phyloP scores from a whole-genome alignment of 192 early-diverging fungal genomes.

The Dispira simplex region DNA sequence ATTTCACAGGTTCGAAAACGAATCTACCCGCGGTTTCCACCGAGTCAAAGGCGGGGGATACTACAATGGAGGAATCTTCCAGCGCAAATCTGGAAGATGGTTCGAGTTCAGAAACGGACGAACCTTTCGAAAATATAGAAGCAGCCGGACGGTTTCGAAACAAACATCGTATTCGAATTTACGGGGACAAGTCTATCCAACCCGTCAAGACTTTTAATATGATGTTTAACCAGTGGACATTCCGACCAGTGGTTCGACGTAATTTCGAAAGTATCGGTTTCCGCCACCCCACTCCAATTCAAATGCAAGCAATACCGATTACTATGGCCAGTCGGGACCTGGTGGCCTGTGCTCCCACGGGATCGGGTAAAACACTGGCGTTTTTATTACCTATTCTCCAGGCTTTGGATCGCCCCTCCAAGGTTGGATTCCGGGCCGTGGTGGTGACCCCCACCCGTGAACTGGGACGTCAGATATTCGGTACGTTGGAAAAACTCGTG shows the following conservation, averaged over 20 bases:
- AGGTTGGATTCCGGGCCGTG: constrained; percentile 71
- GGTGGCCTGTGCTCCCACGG: constrained; percentile 93
- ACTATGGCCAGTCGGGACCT: constrained; percentile 83
- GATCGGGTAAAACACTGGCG: constrained; percentile 95
- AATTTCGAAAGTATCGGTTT: constrained; percentile 59
- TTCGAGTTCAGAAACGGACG: constrained; percentile 13
- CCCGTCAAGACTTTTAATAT: constrained; percentile 72
- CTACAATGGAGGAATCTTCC: background rate
- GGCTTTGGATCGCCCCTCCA: constrained; percentile 59
- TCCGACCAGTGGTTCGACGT: constrained; percentile 51
- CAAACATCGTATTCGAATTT: constrained; percentile 59
- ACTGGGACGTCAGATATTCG: constrained; percentile 75
- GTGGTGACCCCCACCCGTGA: constrained; percentile 92
- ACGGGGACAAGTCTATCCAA: constrained; percentile 72
- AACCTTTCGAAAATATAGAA: constrained; percentile 14
- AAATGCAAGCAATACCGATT: constrained; percentile 87
- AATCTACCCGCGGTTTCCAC: constrained; percentile 9
- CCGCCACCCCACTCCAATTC: constrained; percentile 71
- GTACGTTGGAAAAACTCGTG: constrained; percentile 60
- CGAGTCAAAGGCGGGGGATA: constrained; percentile 17
- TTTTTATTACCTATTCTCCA: constrained; percentile 86
- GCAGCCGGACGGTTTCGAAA: constrained; percentile 55
- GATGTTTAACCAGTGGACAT: constrained; percentile 49
- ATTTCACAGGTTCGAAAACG: constrained; percentile 13
- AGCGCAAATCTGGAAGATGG: constrained; percentile 6